Percentiles rank a stretch among this genome's conserved stretches.
Evolutionary conservation across 306 rosid genomes (phyloP).

Genomic region (Gleditsia sinensis): DNA sequence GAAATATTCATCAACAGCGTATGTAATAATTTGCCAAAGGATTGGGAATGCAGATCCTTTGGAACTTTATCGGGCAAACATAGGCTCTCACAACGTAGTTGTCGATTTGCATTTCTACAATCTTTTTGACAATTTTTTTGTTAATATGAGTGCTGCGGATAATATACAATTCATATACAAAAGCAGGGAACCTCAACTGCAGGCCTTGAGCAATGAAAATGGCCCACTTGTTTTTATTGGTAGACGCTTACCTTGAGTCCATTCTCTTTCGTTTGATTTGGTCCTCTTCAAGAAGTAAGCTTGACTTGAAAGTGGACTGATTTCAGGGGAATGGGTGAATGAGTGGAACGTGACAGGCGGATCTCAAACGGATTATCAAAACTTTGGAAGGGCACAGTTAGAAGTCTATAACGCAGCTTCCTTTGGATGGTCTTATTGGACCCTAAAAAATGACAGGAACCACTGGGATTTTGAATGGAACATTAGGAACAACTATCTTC

Average conservation of each 20-base stretch:
- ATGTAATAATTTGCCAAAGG: slow-evolving; percentile 90
- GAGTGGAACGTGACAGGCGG: slow-evolving; percentile 57
- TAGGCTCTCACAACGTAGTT: slow-evolving; percentile 54
- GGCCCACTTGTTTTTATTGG: slow-evolving; percentile 80
- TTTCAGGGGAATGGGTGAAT: slow-evolving; percentile 60
- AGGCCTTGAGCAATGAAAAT: slow-evolving; percentile 66
- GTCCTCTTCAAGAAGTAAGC: neutral
- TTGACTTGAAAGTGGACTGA: slow-evolving; percentile 21
- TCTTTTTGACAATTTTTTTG: slow-evolving; percentile 73
- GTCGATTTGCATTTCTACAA: slow-evolving; percentile 73
- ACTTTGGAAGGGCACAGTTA: slow-evolving; percentile 76
- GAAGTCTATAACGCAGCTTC: slow-evolving; percentile 76
- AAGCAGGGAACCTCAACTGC: slow-evolving; percentile 68
- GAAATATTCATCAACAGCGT: slow-evolving; percentile 67
- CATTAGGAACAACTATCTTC: slow-evolving; percentile 73
- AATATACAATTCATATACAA: slow-evolving; percentile 75
- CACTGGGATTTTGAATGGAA: slow-evolving; percentile 97
- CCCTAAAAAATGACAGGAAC: slow-evolving; percentile 67
- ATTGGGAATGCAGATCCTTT: slow-evolving; percentile 83
- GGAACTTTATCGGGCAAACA: slow-evolving; percentile 79
- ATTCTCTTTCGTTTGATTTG: neutral
- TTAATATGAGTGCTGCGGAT: slow-evolving; percentile 67
- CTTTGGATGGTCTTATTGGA: slow-evolving; percentile 94
- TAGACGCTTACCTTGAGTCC: too few species aligned
- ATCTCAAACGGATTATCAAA: slow-evolving; percentile 65